Conservation (phyloP, 306 rosid species). For the Biancaea sappan region DNA sequence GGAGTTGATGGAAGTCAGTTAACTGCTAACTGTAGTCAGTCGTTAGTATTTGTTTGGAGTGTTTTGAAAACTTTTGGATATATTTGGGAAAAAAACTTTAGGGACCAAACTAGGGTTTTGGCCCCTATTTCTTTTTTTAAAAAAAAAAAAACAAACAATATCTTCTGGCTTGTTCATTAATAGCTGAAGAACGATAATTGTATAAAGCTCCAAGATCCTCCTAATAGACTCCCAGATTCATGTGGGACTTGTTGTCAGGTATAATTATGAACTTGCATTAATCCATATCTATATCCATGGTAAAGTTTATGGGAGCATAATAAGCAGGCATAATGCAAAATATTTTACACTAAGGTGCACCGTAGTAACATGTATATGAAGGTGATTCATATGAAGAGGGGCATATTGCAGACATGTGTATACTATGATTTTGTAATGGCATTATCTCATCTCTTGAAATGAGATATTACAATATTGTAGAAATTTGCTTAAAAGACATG, state of each 20-base stretch:
- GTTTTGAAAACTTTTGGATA: too few species aligned
- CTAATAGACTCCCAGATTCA: neutral
- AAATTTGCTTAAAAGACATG: slow-evolving; percentile 26
- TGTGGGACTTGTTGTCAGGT: neutral
- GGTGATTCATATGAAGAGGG: neutral
- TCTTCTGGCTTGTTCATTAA: neutral
- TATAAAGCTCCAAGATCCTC: neutral
- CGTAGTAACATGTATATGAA: neutral
- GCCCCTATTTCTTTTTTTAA: too few species aligned
- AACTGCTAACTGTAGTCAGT: too few species aligned
- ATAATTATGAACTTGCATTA: neutral
- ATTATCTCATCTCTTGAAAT: slow-evolving; percentile 11
- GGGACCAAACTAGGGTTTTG: too few species aligned
- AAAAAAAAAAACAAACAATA: too few species aligned
- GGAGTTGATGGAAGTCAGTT: too few species aligned
- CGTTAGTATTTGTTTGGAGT: too few species aligned
- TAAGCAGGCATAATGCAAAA: neutral
- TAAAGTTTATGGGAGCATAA: neutral
- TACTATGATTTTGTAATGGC: neutral
- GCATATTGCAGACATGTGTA: neutral
- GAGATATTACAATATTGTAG: slow-evolving; percentile 10
- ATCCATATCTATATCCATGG: neutral
- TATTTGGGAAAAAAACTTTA: too few species aligned
- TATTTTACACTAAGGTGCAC: neutral
- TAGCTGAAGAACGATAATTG: neutral